Evolutionary conservation across 106 monocot genomes (phyloP), one percentile per base, ranked within the genome.

Genomic region (Alisma plantagoaquatica): DNA sequence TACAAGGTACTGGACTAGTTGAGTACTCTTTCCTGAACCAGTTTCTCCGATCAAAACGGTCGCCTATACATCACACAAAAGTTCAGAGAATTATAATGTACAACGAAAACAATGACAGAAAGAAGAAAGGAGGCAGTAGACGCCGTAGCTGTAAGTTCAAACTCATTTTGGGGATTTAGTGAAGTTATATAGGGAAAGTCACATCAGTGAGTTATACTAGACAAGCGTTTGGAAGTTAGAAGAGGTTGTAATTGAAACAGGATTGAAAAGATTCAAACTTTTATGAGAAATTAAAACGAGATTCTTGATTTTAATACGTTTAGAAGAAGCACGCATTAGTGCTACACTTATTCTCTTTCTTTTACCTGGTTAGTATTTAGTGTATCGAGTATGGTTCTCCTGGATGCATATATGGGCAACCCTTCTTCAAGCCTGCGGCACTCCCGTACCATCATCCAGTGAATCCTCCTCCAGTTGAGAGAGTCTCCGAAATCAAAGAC

Each of bases 11-110:
- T 98, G 96, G 8, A 89, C 89, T 53, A 98, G 51, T 57, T 98
- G 96, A 22, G 96, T 98, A 60, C 96, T 98, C 69, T 98, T 98
- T 65, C 96, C 96, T 11, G 81, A 89, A 41, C 89, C 96, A 70
- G 96, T 98, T 69, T 98, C 96, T 32, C 84, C 96, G 58, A 76
- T 76, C 69, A 98, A 60, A 22, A 98, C 63, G 10, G 73, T 61
- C 1, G 82, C 89, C 96, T 98, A 25, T 7, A 56, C 16, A 43
- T 53, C 17, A 29, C 52, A 53, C 18, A 27, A 24, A 22, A 18
- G n/a, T n/a, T n/a, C n/a, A n/a, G n/a, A n/a, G n/a, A n/a, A n/a
- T n/a, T n/a, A n/a, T n/a, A n/a, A n/a, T n/a, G n/a, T n/a, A n/a
- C n/a, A n/a, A n/a, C n/a, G n/a, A 33, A 35, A 2, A 56, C 33